These are phyloP conservation scores for Boletus pseudo-olivaceus DNA, from an alignment of 768 basidiomycete genomes.

Conservation along the genomic window DNA sequence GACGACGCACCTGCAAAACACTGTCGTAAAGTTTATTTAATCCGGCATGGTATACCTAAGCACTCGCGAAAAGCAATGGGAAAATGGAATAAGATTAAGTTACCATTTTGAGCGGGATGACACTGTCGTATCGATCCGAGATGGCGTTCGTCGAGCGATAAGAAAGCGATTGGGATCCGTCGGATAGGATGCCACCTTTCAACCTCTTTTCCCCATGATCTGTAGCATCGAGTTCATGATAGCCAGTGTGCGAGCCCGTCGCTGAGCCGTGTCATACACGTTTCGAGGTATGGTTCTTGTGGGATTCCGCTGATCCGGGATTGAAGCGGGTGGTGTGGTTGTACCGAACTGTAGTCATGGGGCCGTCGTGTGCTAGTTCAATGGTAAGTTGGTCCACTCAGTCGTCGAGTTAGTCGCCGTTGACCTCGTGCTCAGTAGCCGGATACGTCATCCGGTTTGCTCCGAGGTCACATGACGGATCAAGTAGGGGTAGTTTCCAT, in stretches of 20 bases:
- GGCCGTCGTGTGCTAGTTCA: too few species aligned
- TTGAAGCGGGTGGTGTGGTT: neutral
- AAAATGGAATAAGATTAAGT: neutral
- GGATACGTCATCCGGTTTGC: constrained; percentile 15
- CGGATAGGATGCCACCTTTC: neutral
- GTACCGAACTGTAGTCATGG: neutral
- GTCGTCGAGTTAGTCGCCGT: constrained; percentile 15
- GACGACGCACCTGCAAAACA: too few species aligned
- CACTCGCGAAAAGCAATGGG: neutral
- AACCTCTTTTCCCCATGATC: constrained; percentile 18
- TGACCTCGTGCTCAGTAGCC: neutral
- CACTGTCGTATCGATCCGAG: constrained; percentile 27
- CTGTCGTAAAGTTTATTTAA: neutral
- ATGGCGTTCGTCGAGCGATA: constrained; percentile 16
- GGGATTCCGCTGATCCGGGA: constrained; percentile 4
- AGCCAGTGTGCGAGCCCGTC: constrained; percentile 6
- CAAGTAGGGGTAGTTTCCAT: constrained; percentile 15
- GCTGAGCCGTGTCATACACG: constrained; percentile 6
- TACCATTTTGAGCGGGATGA: neutral
- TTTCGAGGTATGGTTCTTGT: constrained; percentile 12
- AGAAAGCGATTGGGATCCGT: constrained; percentile 4
- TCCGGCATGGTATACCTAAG: too few species aligned
- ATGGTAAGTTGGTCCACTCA: neutral
- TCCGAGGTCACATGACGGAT: constrained; percentile 28
- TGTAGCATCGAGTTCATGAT: constrained; percentile 1